phyloP scores from a whole-genome alignment of 108 stramenopile species.

The Skeletonema costatum region DNA sequence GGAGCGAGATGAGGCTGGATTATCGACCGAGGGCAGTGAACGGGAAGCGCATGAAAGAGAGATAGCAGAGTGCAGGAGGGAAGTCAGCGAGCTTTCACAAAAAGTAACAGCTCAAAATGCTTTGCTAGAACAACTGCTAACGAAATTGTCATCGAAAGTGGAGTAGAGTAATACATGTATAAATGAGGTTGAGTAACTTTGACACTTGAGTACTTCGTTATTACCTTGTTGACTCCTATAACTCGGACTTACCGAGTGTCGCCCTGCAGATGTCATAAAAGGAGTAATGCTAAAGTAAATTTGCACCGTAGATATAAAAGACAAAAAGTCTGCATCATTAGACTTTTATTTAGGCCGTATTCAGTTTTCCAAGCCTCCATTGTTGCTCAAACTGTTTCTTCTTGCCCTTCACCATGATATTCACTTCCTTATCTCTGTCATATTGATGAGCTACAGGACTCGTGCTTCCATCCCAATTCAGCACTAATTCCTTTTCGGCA shows the following conservation, averaged over 20 bases:
- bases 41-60: not conserved
- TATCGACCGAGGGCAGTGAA: not conserved
- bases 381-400: constrained; percentile 17
- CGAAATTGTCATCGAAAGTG: not conserved
- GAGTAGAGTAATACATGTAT: too few species aligned
- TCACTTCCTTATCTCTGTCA: constrained; percentile 78
- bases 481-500: constrained; percentile 53
- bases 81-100: not conserved
- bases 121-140: not conserved
- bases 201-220: too few species aligned
- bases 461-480: constrained; percentile 77
- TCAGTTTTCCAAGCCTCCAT: constrained; percentile 14
- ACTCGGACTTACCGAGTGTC: too few species aligned
- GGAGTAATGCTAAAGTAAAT: too few species aligned
- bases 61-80: not conserved
- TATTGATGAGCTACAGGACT: constrained; percentile 87
- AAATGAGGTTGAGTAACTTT: too few species aligned
- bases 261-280: too few species aligned
- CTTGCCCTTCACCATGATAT: constrained; percentile 38
- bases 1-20: not conserved
- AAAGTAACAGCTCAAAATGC: not conserved
- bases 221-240: too few species aligned
- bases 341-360: not conserved
- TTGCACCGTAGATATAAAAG: too few species aligned
- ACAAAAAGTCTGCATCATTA: not conserved